Evolutionary conservation across 2,329 filamentous ascomycete genomes (phyloP).

Genomic region (Aspergillus terreus): DNA sequence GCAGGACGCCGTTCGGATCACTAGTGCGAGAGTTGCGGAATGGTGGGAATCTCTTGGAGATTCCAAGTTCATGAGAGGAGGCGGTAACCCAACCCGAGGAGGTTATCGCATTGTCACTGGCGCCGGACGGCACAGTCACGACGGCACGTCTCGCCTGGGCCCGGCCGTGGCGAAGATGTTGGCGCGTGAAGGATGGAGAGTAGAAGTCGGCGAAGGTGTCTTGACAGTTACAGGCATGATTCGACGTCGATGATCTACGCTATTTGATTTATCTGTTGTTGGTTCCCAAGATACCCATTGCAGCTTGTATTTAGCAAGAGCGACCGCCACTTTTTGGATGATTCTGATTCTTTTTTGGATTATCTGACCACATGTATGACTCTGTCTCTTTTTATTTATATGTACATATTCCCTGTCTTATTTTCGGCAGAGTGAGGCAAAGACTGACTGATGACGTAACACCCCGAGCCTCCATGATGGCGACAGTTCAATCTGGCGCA

Average conservation of each 20-base stretch:
- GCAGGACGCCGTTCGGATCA: constrained; percentile 75
- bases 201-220: constrained; percentile 67
- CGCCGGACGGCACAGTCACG: constrained; percentile 70
- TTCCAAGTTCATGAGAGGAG: constrained; percentile 49
- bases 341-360: constrained; percentile 5
- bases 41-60: constrained; percentile 80
- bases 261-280: constrained; percentile 3
- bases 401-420: too few species aligned
- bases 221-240: constrained; percentile 64
- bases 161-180: constrained; percentile 76
- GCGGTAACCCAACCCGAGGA: constrained; percentile 42
- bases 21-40: constrained; percentile 58
- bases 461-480: too few species aligned
- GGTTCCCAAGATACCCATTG: constrained; percentile 14
- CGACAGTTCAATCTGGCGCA: too few species aligned
- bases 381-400: too few species aligned
- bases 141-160: constrained; percentile 71
- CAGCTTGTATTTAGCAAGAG: not conserved
- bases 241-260: constrained; percentile 20
- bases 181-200: constrained; percentile 75
- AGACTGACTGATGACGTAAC: too few species aligned
- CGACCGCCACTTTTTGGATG: not conserved
- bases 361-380: not conserved
- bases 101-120: constrained; percentile 78
- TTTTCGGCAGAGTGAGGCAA: too few species aligned